Conservation (phyloP, 768 basidiomycete genomes). For the Russula sp. region DNA sequence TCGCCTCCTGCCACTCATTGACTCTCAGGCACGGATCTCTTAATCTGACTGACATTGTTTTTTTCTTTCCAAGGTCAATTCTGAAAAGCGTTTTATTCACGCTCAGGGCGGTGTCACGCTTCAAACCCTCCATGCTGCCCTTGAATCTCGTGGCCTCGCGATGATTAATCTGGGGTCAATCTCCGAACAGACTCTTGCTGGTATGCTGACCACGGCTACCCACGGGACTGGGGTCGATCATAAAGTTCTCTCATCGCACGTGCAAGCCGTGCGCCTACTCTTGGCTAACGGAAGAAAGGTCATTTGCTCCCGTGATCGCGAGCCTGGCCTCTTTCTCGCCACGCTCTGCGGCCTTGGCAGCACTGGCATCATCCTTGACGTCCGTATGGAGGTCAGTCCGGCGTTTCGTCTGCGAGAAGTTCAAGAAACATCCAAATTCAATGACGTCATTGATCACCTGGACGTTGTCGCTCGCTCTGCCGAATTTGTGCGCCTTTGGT, state of each 20-base stretch:
- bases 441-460: conserved; percentile 50
- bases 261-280: conserved; percentile 66
- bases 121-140: conserved; percentile 58
- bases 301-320: conserved; percentile 54
- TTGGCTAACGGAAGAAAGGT: conserved; percentile 69
- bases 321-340: conserved; percentile 76
- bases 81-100: conserved; percentile 55
- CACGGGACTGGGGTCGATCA: conserved; percentile 84
- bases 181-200: conserved; percentile 91
- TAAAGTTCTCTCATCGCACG: conserved; percentile 76
- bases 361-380: conserved; percentile 79
- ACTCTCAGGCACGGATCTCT: conserved; percentile 10
- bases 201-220: conserved; percentile 88
- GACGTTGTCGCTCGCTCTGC: conserved; percentile 52
- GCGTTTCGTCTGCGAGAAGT: conserved; percentile 76
- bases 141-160: conserved; percentile 63
- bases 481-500: conserved; percentile 91
- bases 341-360: conserved; percentile 86
- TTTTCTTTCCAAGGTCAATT: conserved; percentile 49
- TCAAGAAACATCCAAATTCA: conserved; percentile 55
- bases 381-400: conserved; percentile 72
- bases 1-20: conserved; percentile 1
- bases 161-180: conserved; percentile 94
- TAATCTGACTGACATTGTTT: conserved; percentile 17
- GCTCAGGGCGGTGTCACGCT: conserved; percentile 78